Percentiles rank a stretch among this genome's conserved stretches.
Evolutionary conservation across 257 asterid species (phyloP).

Genomic region (Agastache rugosa): DNA sequence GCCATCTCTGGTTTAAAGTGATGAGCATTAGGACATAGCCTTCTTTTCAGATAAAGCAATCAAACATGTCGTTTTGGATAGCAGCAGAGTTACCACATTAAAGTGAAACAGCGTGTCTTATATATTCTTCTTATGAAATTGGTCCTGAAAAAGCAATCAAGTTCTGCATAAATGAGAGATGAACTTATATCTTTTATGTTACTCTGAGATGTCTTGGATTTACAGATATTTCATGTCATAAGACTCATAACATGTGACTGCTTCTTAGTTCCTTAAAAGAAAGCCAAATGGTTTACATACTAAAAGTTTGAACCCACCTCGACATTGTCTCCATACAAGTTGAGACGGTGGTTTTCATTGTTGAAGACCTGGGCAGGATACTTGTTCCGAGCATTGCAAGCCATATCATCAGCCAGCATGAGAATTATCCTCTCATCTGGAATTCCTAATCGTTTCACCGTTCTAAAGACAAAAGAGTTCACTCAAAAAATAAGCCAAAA

Average conservation of each 20-base stretch:
- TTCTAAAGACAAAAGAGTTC: constrained; percentile 50
- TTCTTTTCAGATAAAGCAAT: not conserved
- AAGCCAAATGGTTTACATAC: not conserved
- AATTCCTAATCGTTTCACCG: constrained; percentile 95
- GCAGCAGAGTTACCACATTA: not conserved
- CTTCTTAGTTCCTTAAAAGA: not conserved
- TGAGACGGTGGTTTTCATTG: constrained; percentile 90
- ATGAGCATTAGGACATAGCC: not conserved
- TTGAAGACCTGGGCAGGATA: constrained; percentile 99
- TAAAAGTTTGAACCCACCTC: constrained; percentile 62
- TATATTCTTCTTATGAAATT: not conserved
- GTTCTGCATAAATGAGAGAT: constrained; percentile 5
- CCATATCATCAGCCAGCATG: constrained; percentile 99
- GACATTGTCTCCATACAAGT: constrained; percentile 93
- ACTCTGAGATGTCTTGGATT: constrained; percentile 17
- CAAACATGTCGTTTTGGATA: not conserved
- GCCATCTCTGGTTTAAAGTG: not conserved
- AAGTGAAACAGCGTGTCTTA: constrained; percentile 1
- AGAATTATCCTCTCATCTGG: constrained; percentile 98
- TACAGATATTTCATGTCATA: constrained; percentile 21
- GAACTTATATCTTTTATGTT: constrained; percentile 4
- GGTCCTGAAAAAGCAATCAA: constrained; percentile 5
- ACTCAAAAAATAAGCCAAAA: constrained; percentile 6
- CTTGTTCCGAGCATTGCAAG: constrained; percentile 95
- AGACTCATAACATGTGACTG: constrained; percentile 16